These are phyloP conservation scores for Themeda triandra DNA, from an alignment of 176 grass and related monocot species.

Conservation along the genomic window DNA sequence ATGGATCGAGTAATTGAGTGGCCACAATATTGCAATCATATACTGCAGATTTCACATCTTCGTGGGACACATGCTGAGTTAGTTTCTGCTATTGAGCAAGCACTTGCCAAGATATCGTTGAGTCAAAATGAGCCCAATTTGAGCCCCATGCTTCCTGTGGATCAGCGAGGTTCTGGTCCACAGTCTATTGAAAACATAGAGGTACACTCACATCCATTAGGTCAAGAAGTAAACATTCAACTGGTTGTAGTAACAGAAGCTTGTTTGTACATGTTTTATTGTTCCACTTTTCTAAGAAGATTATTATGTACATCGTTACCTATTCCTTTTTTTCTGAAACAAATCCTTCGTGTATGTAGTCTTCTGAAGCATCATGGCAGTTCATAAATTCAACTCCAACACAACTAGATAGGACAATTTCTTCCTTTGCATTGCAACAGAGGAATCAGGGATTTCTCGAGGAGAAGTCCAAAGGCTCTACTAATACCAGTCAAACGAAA, in stretches of 20 bases:
- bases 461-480: slow-evolving; percentile 51
- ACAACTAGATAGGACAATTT: slow-evolving; percentile 66
- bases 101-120: slow-evolving; percentile 86
- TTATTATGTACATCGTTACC: neutral
- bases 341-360: slow-evolving; percentile 33
- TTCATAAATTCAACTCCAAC: slow-evolving; percentile 56
- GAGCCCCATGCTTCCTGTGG: slow-evolving; percentile 42
- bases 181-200: slow-evolving; percentile 68
- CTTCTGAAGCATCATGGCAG: slow-evolving; percentile 84
- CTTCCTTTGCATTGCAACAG: slow-evolving; percentile 73
- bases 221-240: neutral
- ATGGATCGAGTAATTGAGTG: slow-evolving; percentile 88
- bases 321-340: neutral
- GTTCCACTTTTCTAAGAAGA: neutral
- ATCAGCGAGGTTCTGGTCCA: slow-evolving; percentile 67
- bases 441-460: slow-evolving; percentile 74
- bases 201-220: slow-evolving; percentile 42
- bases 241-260: neutral
- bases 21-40: slow-evolving; percentile 97
- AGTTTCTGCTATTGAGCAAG: slow-evolving; percentile 73
- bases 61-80: slow-evolving; percentile 76
- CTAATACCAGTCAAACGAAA: slow-evolving; percentile 52
- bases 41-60: slow-evolving; percentile 99
- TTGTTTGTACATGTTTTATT: neutral
- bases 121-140: slow-evolving; percentile 83